phyloP scores from a whole-genome alignment of 2,329 filamentous ascomycete species.

The Arthrinium phaeospermum region DNA sequence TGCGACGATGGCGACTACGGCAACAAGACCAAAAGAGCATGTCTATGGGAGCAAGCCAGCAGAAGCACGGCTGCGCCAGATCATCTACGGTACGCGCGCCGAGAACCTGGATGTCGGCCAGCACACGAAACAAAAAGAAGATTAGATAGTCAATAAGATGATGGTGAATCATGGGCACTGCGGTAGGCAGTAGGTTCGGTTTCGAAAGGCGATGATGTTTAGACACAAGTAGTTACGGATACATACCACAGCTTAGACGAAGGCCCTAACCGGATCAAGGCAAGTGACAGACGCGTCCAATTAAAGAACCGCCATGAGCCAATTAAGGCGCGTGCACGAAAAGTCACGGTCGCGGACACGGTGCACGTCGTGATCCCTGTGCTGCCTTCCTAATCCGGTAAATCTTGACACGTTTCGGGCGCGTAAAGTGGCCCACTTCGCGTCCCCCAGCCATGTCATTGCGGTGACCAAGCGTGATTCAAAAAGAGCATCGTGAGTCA shows the following conservation, averaged over 20 bases:
- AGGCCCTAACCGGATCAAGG: background rate
- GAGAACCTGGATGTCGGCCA: no score
- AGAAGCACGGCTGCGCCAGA: no score
- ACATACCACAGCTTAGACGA: background rate
- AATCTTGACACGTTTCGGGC: conserved; percentile 12
- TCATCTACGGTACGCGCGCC: no score
- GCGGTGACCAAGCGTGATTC: background rate
- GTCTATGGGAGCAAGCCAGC: no score
- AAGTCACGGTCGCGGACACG: conserved; percentile 1
- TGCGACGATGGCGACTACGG: no score
- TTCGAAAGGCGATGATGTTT: no score
- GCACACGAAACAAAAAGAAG: no score
- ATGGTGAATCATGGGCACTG: no score
- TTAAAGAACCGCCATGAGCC: background rate
- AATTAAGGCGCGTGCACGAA: background rate
- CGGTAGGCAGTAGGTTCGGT: no score
- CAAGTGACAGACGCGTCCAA: background rate
- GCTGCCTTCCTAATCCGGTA: background rate
- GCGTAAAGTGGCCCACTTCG: conserved; percentile 16
- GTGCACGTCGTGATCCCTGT: background rate
- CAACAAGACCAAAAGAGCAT: no score
- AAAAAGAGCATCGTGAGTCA: conserved; percentile 9
- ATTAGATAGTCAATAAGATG: no score
- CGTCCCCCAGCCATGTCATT: conserved; percentile 12
- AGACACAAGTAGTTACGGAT: no score